Conservation (phyloP, 208 protist species). For the Trichomonas gallinae region DNA sequence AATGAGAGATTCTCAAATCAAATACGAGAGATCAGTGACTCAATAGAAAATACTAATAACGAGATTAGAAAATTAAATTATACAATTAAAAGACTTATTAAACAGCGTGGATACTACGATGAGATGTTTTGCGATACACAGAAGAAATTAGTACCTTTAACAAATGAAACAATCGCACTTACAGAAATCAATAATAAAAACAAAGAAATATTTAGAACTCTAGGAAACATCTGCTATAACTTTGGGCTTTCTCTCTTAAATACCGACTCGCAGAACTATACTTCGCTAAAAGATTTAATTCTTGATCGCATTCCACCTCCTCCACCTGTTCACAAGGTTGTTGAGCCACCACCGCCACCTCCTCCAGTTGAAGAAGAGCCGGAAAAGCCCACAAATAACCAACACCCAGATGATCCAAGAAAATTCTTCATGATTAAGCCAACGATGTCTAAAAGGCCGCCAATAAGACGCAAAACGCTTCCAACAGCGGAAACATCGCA, state of each 20-base stretch:
- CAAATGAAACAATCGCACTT: neutral
- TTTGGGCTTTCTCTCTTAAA: neutral
- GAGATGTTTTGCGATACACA: neutral
- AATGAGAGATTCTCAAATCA: neutral
- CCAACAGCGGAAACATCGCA: neutral
- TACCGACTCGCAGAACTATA: neutral
- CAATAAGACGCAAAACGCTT: neutral
- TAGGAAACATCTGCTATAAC: neutral
- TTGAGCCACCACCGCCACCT: neutral
- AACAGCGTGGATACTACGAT: neutral
- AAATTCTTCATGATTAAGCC: neutral
- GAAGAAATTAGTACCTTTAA: neutral
- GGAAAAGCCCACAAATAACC: neutral
- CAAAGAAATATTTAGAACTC: neutral
- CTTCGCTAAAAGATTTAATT: neutral
- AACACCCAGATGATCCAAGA: neutral
- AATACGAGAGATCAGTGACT: neutral
- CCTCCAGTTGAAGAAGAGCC: neutral
- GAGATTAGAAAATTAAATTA: neutral
- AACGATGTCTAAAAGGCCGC: neutral
- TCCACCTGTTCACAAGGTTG: neutral
- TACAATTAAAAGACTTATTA: neutral
- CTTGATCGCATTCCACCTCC: neutral
- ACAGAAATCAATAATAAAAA: neutral
- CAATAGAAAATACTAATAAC: neutral